Conservation (phyloP, 2,329 filamentous ascomycete genomes). For the Lanzia echinophila region DNA sequence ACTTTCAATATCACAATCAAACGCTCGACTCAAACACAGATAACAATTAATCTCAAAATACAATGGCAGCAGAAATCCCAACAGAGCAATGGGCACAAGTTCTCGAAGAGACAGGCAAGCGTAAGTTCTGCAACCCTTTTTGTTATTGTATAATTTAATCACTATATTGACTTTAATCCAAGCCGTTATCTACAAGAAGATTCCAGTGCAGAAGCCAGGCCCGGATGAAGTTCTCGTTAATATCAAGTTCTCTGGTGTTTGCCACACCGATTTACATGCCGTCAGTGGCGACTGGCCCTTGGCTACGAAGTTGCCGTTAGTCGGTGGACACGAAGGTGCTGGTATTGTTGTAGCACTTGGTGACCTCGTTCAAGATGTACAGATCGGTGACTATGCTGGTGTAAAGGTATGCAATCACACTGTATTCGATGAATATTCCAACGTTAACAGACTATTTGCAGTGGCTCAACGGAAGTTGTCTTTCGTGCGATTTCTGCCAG, state of each 20-base stretch:
- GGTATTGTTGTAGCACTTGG: conserved; percentile 78
- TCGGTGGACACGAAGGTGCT: conserved; percentile 75
- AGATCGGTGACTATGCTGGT: conserved; percentile 79
- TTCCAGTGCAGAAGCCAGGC: conserved; percentile 73
- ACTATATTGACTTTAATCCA: conserved; percentile 7
- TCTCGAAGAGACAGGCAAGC: conserved; percentile 71
- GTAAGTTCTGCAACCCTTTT: conserved; percentile 37
- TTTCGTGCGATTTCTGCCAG: conserved; percentile 78
- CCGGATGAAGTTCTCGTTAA: conserved; percentile 90
- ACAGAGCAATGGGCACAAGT: conserved; percentile 88
- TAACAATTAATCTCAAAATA: background rate
- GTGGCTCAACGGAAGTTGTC: conserved; percentile 87
- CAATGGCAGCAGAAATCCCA: conserved; percentile 51
- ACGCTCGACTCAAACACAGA: background rate
- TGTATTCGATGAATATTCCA: background rate
- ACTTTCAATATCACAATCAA: too few species aligned
- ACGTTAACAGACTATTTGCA: conserved; percentile 18
- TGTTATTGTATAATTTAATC: background rate
- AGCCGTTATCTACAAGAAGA: conserved; percentile 69
- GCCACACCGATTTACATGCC: conserved; percentile 79
- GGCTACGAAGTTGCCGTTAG: conserved; percentile 71
- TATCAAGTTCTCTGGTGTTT: conserved; percentile 84
- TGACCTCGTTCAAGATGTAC: conserved; percentile 66
- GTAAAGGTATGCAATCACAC: conserved; percentile 48
- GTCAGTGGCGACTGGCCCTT: conserved; percentile 89